Percentiles rank a stretch among this genome's conserved stretches.
phyloP scores from a whole-genome alignment of 2,329 filamentous ascomycete genomes.

The Colletotrichum sp. region DNA sequence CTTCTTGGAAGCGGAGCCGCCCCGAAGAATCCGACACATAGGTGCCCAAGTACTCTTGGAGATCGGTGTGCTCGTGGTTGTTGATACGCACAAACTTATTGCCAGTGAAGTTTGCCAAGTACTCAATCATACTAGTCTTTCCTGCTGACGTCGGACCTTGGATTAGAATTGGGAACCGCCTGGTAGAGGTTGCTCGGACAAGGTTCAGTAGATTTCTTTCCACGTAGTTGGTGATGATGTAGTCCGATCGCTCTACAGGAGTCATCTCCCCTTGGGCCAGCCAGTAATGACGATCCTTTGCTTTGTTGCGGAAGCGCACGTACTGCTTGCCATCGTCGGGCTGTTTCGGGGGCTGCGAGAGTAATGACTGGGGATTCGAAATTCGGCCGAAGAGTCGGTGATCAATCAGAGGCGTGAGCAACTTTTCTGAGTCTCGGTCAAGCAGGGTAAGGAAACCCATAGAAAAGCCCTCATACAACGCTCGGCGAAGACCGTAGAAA shows the following conservation, averaged over 20 bases:
- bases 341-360: conserved; percentile 78
- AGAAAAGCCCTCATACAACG: conserved; percentile 92
- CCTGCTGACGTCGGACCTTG: conserved; percentile 97
- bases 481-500: conserved; percentile 82
- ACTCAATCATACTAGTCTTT: conserved; percentile 99
- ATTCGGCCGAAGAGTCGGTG: conserved; percentile 78
- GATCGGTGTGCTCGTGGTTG: conserved; percentile 97
- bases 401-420: conserved; percentile 80
- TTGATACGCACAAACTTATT: conserved; percentile 99
- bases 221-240: conserved; percentile 96
- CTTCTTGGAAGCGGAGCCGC: conserved; percentile 89
- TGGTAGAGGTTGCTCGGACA: conserved; percentile 89
- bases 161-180: conserved; percentile 90
- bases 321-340: conserved; percentile 80
- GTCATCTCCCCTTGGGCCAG: conserved; percentile 75
- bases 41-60: conserved; percentile 96
- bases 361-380: conserved; percentile 72
- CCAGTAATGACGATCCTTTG: conserved; percentile 81
- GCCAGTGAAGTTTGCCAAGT: conserved; percentile 93
- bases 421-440: conserved; percentile 78
- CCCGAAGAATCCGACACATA: conserved; percentile 89
- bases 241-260: conserved; percentile 79
- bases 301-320: conserved; percentile 75
- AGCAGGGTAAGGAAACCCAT: conserved; percentile 97
- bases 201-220: conserved; percentile 94